Base-by-base conservation (phyloP, 2,329 filamentous ascomycete species). In the Alternaria angustiovoidea region DNA sequence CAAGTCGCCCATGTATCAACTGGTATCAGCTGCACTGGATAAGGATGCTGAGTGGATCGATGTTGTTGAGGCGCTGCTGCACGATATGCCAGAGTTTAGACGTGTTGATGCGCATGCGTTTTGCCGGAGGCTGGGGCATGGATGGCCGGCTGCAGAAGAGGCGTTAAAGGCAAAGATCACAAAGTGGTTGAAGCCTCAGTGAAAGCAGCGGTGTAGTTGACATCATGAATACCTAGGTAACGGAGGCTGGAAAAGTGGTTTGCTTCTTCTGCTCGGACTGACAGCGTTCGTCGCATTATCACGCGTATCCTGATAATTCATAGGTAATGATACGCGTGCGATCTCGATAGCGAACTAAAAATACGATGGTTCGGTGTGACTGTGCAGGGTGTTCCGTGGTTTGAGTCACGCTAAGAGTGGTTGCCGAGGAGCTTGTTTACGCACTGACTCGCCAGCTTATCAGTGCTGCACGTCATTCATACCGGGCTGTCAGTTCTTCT, bases 1-100 rank as follows among this genome's bases (percentile, higher is more conserved):
- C 14, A 60, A 70, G 30, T 64, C 57, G 5, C 38, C 57, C 1
- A 55, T 69, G 4, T 67, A 66, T 38, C 46, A 51, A 11, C 55
- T 43, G 24, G 22, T 48, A 7, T 26, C 57, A 42, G 44, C 59
- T 34, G 39, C 54, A 18, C 11, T 65, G 26, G 41, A 52, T 20
- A 57, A 55, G 2, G 54, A 52, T n/a, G 48, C 41, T 14, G 30
- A 34, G 28, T 30, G 24, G 8, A 16, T 24, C 6, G 46, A 62
- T 36, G n/a, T 64, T 12, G 24, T 59, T 3, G 12, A 9, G 7
- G 54, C 52, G n/a, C 20, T 64, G 22, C 26, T 64, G 16, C 20
- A 14, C 2, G 62, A 64, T 38, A 56, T 62, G 18, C 39, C 36
- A 5, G 36, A 52, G 11, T 63, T 61, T 47, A 49, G 59, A 24